A percentile compares a stretch with the other conserved stretches of the same genome.
Conservation (phyloP, 2,329 filamentous ascomycete genomes). For the Hymenoscyphus fructigenus region DNA sequence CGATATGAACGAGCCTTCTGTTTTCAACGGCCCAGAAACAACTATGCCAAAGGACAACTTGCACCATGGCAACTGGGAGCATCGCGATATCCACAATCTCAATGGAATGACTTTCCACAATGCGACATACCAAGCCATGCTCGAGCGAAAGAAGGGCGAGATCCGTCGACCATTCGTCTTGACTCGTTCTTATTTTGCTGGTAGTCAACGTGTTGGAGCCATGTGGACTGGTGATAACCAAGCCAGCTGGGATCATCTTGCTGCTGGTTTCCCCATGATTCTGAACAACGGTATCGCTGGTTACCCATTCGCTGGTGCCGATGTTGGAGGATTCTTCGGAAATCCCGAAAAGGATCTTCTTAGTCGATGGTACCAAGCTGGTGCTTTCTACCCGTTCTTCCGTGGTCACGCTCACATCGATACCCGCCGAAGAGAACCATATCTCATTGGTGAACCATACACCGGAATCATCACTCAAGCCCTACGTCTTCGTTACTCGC, state of each 20-base stretch:
- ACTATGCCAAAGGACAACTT: conserved; percentile 99
- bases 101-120: conserved; percentile 96
- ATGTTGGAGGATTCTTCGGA: conserved; percentile 97
- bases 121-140: conserved; percentile 81
- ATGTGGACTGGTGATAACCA: conserved; percentile 99
- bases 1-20: conserved; percentile 99
- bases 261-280: conserved; percentile 89
- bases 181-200: conserved; percentile 88
- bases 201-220: conserved; percentile 83
- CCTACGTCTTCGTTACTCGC: conserved; percentile 80
- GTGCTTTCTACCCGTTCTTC: conserved; percentile 98
- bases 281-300: conserved; percentile 89
- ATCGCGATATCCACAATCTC: conserved; percentile 93
- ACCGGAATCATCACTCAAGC: conserved; percentile 83
- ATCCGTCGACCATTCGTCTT: conserved; percentile 85
- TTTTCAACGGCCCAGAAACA: conserved; percentile 97
- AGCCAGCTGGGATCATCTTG: conserved; percentile 87
- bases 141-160: conserved; percentile 84
- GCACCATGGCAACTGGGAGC: conserved; percentile 89
- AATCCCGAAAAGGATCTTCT: conserved; percentile 92
- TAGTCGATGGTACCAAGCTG: conserved; percentile 93
- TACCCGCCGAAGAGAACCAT: conserved; percentile 89
- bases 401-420: conserved; percentile 96
- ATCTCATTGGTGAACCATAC: conserved; percentile 81
- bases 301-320: conserved; percentile 90